Evolutionary conservation across 495 filamentous ascomycete genomes (phyloP), one percentile per base, ranked within the genome.

Genomic region (Aspergillus hancockii): DNA sequence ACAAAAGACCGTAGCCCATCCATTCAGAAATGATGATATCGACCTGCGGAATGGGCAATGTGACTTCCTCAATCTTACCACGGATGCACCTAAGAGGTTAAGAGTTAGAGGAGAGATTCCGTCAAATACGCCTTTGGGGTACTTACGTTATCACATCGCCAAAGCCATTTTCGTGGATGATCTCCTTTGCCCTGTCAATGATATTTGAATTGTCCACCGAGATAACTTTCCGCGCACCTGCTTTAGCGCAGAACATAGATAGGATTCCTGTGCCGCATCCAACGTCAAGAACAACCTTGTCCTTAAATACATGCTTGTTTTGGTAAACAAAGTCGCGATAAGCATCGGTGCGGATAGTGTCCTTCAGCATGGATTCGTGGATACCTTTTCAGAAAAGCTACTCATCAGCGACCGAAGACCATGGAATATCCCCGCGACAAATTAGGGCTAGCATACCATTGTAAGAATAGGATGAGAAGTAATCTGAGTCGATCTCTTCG

Each of bases 21-120:
- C 93, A 97, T 71, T 97, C 93, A 2, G 91, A 96, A 56, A 97
- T 86, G 63, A 97, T 96, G 71, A 97, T 92, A 65, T 97, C 93
- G 49, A 97, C 93, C 69, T 93, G 81, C 57, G 84, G 80, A 61
- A 92, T 88, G 1, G 91, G 90, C 52, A 95, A 65, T 34, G 82
- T 79, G 40, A 96, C 87, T 68, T 97, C 93, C 71, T 97, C 93
- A 70, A 97, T 92, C 78, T 94, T 96, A 51, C 93, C 93, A 65
- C 89, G 90, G 56, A 93, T 79, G 41, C 80, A 84, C 32, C 81
- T 84, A 41, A 36, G 53, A 19, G 8, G 41, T 21, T 13, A 54
- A 58, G 32, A 14, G 38, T 41, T 31, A 61, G 12, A 70, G 46
- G 40, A 40, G 67, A 25, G 23, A 19, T 3, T 25, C 8, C 51